These are phyloP conservation scores for Yamadazyma membranifaciens DNA, from an alignment of 1,139 yeast species.

Conservation along the genomic window DNA sequence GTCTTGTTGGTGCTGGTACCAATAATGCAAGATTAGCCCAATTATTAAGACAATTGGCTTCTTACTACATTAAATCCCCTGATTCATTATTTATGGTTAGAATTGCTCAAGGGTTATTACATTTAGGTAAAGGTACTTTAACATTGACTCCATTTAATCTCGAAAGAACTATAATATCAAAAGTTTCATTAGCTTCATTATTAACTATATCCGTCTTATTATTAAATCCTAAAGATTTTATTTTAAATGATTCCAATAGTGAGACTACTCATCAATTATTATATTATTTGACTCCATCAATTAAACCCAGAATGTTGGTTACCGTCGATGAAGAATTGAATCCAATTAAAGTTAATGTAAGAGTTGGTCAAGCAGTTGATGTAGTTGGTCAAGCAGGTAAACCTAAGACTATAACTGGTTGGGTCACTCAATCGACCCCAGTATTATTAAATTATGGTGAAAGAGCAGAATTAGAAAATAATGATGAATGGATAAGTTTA, in stretches of 20 bases:
- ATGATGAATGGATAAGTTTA: conserved; percentile 82
- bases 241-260: conserved; percentile 45
- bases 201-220: conserved; percentile 82
- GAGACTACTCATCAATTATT: conserved; percentile 76
- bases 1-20: conserved; percentile 97
- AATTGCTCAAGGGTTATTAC: conserved; percentile 91
- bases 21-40: conserved; percentile 98
- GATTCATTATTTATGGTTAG: conserved; percentile 92
- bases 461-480: conserved; percentile 92
- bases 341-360: conserved; percentile 91
- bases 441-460: conserved; percentile 92
- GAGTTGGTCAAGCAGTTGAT: conserved; percentile 99
- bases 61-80: conserved; percentile 87
- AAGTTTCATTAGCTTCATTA: conserved; percentile 87
- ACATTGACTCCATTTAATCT: conserved; percentile 87
- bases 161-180: conserved; percentile 84
- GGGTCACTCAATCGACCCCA: conserved; percentile 99
- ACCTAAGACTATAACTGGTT: conserved; percentile 97
- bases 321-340: conserved; percentile 86
- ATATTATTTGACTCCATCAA: conserved; percentile 83
- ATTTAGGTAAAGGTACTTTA: conserved; percentile 93
- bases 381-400: conserved; percentile 99
- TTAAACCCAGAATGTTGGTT: conserved; percentile 89
- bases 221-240: conserved; percentile 76
- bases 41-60: conserved; percentile 88